phyloP scores from a whole-genome alignment of 2,329 filamentous ascomycete species.

The Knufia petricola region DNA sequence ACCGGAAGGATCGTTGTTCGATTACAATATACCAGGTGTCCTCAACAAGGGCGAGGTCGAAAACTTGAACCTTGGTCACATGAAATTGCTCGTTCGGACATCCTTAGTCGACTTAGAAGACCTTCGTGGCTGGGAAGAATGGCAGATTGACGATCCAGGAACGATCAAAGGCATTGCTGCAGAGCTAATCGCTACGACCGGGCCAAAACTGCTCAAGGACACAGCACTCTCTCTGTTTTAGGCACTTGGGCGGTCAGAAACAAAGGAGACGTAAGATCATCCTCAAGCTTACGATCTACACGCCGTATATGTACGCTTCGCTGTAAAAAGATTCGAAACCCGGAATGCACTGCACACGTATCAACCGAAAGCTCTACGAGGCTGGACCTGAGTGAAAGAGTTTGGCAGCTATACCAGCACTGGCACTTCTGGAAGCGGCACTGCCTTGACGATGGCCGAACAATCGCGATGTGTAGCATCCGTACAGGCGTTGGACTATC shows the following conservation, averaged over 20 bases:
- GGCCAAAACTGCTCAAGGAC: slow-evolving; percentile 32
- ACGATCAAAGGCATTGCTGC: slow-evolving; percentile 39
- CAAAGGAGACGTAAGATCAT: too few relatives aligned
- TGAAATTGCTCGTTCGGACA: slow-evolving; percentile 34
- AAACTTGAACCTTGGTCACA: slow-evolving; percentile 32
- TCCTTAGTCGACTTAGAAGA: slow-evolving; percentile 37
- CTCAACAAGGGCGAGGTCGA: slow-evolving; percentile 35
- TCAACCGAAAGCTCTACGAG: too few relatives aligned
- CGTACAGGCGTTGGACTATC: too few relatives aligned
- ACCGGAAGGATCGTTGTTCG: slow-evolving; percentile 32
- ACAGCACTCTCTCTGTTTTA: slow-evolving; percentile 21
- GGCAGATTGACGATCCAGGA: slow-evolving; percentile 33
- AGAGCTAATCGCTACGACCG: slow-evolving; percentile 38
- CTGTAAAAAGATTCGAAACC: too few relatives aligned
- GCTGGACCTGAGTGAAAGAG: too few relatives aligned
- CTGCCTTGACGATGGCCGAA: too few relatives aligned
- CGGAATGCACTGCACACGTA: too few relatives aligned
- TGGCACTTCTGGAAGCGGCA: too few relatives aligned
- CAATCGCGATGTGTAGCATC: too few relatives aligned
- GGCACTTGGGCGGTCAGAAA: neutral
- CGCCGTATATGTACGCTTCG: too few relatives aligned
- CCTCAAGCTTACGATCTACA: too few relatives aligned
- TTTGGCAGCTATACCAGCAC: too few relatives aligned
- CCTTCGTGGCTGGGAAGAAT: slow-evolving; percentile 38
- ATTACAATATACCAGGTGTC: slow-evolving; percentile 38